phyloP scores from a whole-genome alignment of 768 basidiomycete species.

The Lentinula raphanica region DNA sequence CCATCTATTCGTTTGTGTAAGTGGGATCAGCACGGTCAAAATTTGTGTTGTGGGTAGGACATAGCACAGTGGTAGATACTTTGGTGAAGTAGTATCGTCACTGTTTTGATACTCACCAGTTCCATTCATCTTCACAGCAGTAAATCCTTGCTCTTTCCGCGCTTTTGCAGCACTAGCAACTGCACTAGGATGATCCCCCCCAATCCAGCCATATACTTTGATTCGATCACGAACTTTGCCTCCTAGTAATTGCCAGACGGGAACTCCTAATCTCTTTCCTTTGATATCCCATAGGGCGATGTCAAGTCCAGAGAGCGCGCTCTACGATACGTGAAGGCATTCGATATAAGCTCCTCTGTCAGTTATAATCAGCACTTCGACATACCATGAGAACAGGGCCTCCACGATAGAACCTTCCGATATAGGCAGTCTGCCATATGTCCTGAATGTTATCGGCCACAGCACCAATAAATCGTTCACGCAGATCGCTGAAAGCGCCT shows the following conservation, averaged over 20 bases:
- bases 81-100: no score
- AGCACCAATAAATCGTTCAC: slow-evolving; percentile 52
- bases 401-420: slow-evolving; percentile 68
- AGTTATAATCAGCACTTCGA: neutral
- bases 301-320: slow-evolving; percentile 54
- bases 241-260: slow-evolving; percentile 61
- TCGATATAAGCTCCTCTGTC: no score
- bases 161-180: slow-evolving; percentile 46
- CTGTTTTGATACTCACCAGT: slow-evolving; percentile 31
- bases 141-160: slow-evolving; percentile 60
- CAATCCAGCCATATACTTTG: slow-evolving; percentile 57
- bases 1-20: slow-evolving; percentile 9
- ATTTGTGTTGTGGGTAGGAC: neutral
- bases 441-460: slow-evolving; percentile 66
- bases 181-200: slow-evolving; percentile 49
- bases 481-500: slow-evolving; percentile 58
- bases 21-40: neutral
- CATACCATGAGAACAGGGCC: slow-evolving; percentile 65
- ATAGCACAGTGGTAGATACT: neutral
- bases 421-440: slow-evolving; percentile 64
- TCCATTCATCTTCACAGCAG: slow-evolving; percentile 71
- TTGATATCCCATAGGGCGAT: slow-evolving; percentile 78
- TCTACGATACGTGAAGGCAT: no score
- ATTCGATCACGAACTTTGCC: slow-evolving; percentile 61
- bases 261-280: slow-evolving; percentile 67